Percentiles rank a stretch among this genome's conserved stretches.
These are phyloP conservation scores for Alternaria novae-zelandiae DNA, from an alignment of 2,329 filamentous ascomycete genomes.

Conservation along the genomic window DNA sequence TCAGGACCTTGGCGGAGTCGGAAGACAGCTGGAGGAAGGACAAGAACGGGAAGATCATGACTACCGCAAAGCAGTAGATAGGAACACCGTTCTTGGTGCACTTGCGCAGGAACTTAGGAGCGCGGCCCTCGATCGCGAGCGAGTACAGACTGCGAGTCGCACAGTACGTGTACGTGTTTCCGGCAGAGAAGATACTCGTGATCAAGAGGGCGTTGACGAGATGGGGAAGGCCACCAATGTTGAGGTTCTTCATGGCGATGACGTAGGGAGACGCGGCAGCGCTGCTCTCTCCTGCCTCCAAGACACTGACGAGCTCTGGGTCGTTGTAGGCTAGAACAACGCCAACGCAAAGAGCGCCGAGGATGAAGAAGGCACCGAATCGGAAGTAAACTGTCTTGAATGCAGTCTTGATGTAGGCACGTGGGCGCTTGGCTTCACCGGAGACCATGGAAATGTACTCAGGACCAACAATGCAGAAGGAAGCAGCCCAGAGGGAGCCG, in stretches of 20 bases:
- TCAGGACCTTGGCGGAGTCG: constrained; percentile 69
- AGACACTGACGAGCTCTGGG: constrained; percentile 68
- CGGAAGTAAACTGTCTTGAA: constrained; percentile 58
- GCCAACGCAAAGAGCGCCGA: constrained; percentile 54
- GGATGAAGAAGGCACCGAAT: constrained; percentile 56
- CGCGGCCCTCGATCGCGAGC: constrained; percentile 60
- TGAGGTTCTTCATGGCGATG: constrained; percentile 65
- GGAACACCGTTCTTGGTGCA: constrained; percentile 71
- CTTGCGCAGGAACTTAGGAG: constrained; percentile 62
- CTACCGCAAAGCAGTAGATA: constrained; percentile 72
- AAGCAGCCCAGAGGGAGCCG: constrained; percentile 50
- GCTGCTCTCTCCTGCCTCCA: constrained; percentile 35
- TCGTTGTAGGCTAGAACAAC: constrained; percentile 68
- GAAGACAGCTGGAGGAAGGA: constrained; percentile 76
- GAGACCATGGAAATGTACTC: constrained; percentile 59
- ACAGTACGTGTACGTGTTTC: constrained; percentile 63
- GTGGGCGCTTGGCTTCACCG: constrained; percentile 55
- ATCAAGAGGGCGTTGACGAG: constrained; percentile 64
- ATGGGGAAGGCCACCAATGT: constrained; percentile 61
- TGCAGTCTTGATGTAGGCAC: constrained; percentile 55
- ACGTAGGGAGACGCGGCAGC: constrained; percentile 68
- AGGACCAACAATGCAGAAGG: constrained; percentile 57
- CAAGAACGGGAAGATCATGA: constrained; percentile 71
- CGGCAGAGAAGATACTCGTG: constrained; percentile 63
- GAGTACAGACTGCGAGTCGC: constrained; percentile 61